Base-by-base conservation (phyloP, 768 basidiomycete genomes). In the Clitopilus hobsonii region DNA sequence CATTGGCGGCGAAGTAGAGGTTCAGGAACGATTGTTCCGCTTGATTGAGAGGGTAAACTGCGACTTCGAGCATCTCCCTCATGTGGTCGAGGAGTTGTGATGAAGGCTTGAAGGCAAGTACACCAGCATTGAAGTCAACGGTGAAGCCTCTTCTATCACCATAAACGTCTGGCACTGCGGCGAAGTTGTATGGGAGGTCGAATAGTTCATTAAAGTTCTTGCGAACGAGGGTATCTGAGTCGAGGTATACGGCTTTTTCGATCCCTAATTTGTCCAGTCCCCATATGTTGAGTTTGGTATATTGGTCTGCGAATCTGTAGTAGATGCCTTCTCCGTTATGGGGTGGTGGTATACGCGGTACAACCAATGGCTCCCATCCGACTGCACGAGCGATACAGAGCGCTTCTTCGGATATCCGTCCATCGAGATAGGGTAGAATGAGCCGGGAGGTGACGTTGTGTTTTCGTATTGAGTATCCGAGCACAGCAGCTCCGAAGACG, bases 201-300 rank as follows among this genome's bases (percentile, higher is more conserved):
- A 75, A 77, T n/a, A 77, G 69, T 60, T 77, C 77, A 60, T 75
- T 73, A 56, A 78, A 71, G 56, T 75, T 74, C 32, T 63, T 64
- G 6, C 64, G 69, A 18, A 73, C 75, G 58, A 76, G 70, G 13
- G 73, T 75, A 63, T 78, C 75, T 16, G 71, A 69, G 59, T 74
- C 71, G 53, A 78, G 67, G 60, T 77, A 76, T 22, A 77, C 67
- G 8, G 70, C 65, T 28, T 61, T 48, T 22, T 64, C 56, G 58
- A 73, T 60, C 36, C 72, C 69, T 1, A 64, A 52, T 48, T 54
- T 51, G 49, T 71, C 70, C 26, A 77, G 60, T 38, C 61, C 63
- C 77, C 76, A 78, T 6, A 77, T 65, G 29, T 65, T 66, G 5
- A 77, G 68, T 54, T 76, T 77, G 8, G 77, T 75, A 67, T 74